These are phyloP conservation scores for Gossypium aridum DNA, from an alignment of 441 rosid species.

Conservation along the genomic window DNA sequence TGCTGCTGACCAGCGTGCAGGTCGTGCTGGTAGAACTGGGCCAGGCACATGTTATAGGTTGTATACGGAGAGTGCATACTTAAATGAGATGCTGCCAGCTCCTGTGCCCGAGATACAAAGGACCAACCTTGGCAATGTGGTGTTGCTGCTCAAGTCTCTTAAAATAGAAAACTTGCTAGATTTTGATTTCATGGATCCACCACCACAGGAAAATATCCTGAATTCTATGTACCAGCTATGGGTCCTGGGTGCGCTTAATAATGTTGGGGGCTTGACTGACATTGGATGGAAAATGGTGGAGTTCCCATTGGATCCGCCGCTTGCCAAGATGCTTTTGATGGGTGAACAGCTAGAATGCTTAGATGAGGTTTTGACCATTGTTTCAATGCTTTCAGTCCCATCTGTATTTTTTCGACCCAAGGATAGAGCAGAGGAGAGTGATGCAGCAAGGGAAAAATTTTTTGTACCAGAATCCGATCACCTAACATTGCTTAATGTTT, in stretches of 20 bases:
- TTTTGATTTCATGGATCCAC: constrained; percentile 99
- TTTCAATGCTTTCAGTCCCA: constrained; percentile 99
- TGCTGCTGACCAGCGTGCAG: constrained; percentile 93
- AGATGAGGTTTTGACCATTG: constrained; percentile 89
- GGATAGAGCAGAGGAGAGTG: constrained; percentile 95
- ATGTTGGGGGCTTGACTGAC: constrained; percentile 79
- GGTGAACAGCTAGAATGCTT: constrained; percentile 78
- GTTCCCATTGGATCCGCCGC: constrained; percentile 93
- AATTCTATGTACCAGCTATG: constrained; percentile 98
- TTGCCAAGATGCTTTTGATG: constrained; percentile 97
- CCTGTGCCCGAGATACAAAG: constrained; percentile 98
- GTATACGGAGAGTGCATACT: constrained; percentile 85
- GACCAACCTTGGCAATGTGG: constrained; percentile 94
- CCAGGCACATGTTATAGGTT: constrained; percentile 96
- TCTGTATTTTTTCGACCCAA: constrained; percentile 95
- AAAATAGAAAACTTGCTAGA: constrained; percentile 86
- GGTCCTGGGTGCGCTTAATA: constrained; percentile 95
- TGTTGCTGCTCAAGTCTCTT: constrained; percentile 85
- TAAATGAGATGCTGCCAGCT: constrained; percentile 82
- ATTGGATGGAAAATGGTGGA: constrained; percentile 99
- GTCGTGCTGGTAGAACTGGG: constrained; percentile 53
- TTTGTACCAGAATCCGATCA: constrained; percentile 96
- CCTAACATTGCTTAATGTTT: constrained; percentile 73
- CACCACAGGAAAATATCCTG: constrained; percentile 95
- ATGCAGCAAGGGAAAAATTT: constrained; percentile 89